Percentiles rank a stretch among this genome's conserved stretches.
Evolutionary conservation across 225 moss, liverwort and hornwort genomes (phyloP).

Genomic region (Climacium dendroides): DNA sequence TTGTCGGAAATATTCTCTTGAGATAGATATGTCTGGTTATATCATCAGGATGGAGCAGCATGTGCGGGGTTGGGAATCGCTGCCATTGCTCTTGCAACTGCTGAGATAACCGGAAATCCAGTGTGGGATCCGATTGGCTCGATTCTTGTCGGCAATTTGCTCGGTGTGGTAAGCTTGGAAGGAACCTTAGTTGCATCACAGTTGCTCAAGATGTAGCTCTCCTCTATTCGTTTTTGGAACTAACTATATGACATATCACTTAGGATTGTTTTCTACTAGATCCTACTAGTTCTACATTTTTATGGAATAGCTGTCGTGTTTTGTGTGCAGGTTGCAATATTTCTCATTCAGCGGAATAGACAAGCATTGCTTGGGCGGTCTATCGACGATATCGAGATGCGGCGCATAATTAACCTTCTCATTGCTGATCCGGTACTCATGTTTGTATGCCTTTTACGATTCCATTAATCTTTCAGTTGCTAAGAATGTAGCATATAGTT

Average conservation of each 20-base stretch:
- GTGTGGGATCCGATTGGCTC: slow-evolving; percentile 99
- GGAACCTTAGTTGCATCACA: neutral
- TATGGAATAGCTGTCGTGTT: neutral
- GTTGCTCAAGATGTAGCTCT: neutral
- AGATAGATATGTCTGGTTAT: neutral
- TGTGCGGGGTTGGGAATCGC: slow-evolving; percentile 81
- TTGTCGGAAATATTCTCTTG: neutral
- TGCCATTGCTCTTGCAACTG: slow-evolving; percentile 62
- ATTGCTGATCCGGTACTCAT: slow-evolving; percentile 67
- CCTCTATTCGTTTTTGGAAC: neutral
- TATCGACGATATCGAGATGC: slow-evolving; percentile 94
- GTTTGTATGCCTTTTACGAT: neutral
- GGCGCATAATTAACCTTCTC: slow-evolving; percentile 73
- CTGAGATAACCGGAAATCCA: slow-evolving; percentile 87
- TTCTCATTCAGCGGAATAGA: slow-evolving; percentile 91
- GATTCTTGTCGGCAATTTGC: slow-evolving; percentile 93
- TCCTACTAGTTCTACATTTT: neutral
- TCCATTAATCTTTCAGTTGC: neutral
- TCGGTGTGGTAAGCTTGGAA: slow-evolving; percentile 70
- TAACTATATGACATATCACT: neutral
- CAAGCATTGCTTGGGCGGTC: slow-evolving; percentile 96
- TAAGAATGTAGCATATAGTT: neutral
- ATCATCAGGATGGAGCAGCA: slow-evolving; percentile 89
- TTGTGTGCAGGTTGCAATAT: slow-evolving; percentile 76
- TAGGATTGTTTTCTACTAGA: neutral